phyloP scores from a whole-genome alignment of 164 flowering plant genomes.

The Kalanchoe fedtschenkoi region DNA sequence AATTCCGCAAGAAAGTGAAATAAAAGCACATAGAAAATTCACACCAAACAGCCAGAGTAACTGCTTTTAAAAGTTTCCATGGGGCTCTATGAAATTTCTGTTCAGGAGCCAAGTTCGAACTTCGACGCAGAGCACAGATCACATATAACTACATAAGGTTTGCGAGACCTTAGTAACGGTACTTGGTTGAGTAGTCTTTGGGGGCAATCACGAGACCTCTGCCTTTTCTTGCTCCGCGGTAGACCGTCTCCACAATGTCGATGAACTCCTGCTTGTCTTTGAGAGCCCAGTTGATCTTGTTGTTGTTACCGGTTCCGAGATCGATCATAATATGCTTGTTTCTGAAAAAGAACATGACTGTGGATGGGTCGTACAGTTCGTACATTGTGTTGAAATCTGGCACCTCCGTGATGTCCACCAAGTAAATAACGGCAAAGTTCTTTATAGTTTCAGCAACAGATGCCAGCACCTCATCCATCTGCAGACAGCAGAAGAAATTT shows the following conservation, averaged over 20 bases:
- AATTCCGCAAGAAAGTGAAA: too few relatives aligned
- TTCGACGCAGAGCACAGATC: not conserved
- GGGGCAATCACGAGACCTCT: conserved; percentile 95
- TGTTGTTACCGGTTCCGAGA: conserved; percentile 94
- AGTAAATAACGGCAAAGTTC: conserved; percentile 85
- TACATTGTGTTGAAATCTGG: conserved; percentile 97
- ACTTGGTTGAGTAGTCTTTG: conserved; percentile 93
- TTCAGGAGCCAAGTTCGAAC: not conserved
- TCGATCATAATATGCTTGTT: conserved; percentile 98
- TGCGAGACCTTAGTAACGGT: conserved; percentile 46
- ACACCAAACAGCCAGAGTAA: too few relatives aligned
- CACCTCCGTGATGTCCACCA: conserved; percentile 86
- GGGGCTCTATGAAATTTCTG: too few relatives aligned
- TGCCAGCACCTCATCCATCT: conserved; percentile 96
- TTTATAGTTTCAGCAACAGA: conserved; percentile 91
- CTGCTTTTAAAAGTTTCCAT: too few relatives aligned
- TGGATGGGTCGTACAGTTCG: conserved; percentile 86
- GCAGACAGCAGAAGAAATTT: conserved; percentile 3
- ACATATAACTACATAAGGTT: not conserved
- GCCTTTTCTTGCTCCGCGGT: conserved; percentile 89
- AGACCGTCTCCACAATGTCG: conserved; percentile 86
- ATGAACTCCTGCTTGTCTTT: conserved; percentile 96
- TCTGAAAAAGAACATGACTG: conserved; percentile 88
- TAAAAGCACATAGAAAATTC: too few relatives aligned
- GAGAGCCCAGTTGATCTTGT: conserved; percentile 95